Conservation (phyloP, 2,329 filamentous ascomycete species). For the Colletotrichum ledebouriae region DNA sequence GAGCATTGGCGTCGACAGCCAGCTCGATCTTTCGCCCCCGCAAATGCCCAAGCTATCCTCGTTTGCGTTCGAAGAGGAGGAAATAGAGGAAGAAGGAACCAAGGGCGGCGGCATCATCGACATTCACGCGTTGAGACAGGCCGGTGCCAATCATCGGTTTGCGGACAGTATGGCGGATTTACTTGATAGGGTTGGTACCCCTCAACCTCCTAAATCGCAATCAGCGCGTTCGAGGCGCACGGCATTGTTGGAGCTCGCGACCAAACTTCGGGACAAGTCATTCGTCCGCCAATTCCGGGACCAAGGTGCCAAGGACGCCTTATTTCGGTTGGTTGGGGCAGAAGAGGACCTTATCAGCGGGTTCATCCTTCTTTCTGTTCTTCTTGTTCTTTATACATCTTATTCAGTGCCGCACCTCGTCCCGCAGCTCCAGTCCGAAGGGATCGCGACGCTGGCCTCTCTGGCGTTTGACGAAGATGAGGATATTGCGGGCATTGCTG, state of each 20-base stretch:
- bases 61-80: conserved; percentile 57
- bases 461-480: conserved; percentile 65
- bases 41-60: conserved; percentile 40
- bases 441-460: conserved; percentile 67
- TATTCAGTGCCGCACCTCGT: conserved; percentile 72
- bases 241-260: conserved; percentile 71
- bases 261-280: conserved; percentile 70
- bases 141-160: conserved; percentile 75
- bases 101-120: conserved; percentile 68
- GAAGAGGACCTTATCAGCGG: conserved; percentile 73
- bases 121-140: conserved; percentile 75
- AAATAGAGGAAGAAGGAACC: conserved; percentile 56
- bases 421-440: conserved; percentile 67
- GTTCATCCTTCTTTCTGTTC: conserved; percentile 73
- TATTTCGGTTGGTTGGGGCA: conserved; percentile 73
- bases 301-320: conserved; percentile 76
- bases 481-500: conserved; percentile 72
- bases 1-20: conserved; percentile 45
- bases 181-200: conserved; percentile 69
- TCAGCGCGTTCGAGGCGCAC: conserved; percentile 67
- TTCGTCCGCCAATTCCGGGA: conserved; percentile 81
- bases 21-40: conserved; percentile 40
- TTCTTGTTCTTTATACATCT: conserved; percentile 72
- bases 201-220: conserved; percentile 58
- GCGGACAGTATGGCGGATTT: conserved; percentile 76